phyloP scores from a whole-genome alignment of 73 alveolate genomes.

The Paramecium sonneborni region DNA sequence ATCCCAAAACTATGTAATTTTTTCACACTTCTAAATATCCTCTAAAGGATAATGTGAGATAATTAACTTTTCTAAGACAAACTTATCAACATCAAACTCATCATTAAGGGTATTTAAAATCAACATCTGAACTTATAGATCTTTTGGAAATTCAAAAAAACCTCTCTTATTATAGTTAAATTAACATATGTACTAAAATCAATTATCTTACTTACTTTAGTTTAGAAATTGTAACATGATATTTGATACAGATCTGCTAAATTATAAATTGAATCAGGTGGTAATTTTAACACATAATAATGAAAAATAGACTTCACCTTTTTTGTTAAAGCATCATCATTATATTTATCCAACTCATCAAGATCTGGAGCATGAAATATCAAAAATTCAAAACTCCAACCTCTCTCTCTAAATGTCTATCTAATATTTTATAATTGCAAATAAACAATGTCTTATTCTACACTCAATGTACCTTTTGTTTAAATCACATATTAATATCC shows the following conservation, averaged over 20 bases:
- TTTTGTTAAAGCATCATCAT: background rate
- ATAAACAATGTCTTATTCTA: constrained; percentile 24
- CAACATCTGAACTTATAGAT: background rate
- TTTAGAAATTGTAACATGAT: constrained; percentile 19
- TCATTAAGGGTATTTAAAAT: constrained; percentile 18
- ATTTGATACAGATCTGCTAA: background rate
- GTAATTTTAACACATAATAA: constrained; percentile 29
- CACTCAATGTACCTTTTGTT: constrained; percentile 3
- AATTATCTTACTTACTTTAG: background rate
- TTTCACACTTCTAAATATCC: background rate
- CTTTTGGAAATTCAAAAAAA: constrained; percentile 38
- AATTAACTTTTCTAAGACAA: background rate
- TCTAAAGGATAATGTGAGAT: constrained; percentile 47
- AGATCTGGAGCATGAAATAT: constrained; percentile 15
- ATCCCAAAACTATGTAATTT: constrained; percentile 28
- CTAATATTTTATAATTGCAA: background rate
- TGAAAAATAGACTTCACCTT: background rate
- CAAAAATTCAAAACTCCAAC: constrained; percentile 26
- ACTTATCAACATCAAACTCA: constrained; percentile 29
- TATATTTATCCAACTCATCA: background rate
- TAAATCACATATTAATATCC: constrained; percentile 28
- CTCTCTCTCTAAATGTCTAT: constrained; percentile 9
- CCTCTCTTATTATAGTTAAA: background rate
- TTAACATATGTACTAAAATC: background rate
- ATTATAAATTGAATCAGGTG: constrained; percentile 1